Evolutionary conservation across 73 alveolate species (phyloP).

Genomic region (Paramecium sonneborni): DNA sequence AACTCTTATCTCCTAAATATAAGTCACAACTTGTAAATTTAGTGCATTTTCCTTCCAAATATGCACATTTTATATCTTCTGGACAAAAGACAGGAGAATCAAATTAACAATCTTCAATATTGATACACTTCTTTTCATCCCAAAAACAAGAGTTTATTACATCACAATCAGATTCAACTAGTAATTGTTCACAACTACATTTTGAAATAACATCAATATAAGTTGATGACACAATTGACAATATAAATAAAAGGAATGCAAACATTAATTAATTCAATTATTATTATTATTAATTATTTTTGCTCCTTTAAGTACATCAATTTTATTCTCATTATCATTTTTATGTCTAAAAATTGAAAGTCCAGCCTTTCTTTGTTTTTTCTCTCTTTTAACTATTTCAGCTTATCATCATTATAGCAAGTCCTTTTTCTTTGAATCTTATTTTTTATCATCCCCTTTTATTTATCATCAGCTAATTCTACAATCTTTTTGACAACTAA

Average conservation of each 20-base stretch:
- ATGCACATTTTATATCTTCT: neutral
- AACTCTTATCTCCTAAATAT: neutral
- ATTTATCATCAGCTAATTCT: neutral
- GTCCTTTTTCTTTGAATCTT: neutral
- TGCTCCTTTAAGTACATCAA: neutral
- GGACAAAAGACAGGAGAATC: neutral
- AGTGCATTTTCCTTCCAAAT: neutral
- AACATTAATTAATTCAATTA: neutral
- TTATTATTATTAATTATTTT: neutral
- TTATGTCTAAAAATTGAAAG: too few species aligned
- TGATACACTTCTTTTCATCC: neutral
- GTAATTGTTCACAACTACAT: neutral
- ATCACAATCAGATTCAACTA: neutral
- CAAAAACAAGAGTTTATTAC: neutral
- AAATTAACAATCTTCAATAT: neutral
- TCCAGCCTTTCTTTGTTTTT: neutral
- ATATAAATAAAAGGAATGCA: neutral
- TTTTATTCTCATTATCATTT: neutral
- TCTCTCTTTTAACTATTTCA: neutral
- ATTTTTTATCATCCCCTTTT: neutral
- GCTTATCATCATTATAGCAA: neutral
- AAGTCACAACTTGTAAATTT: neutral
- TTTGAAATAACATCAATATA: neutral
- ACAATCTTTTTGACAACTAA: neutral
- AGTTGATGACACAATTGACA: neutral